These are phyloP conservation scores for Austroboletus novae-zelandiae DNA, from an alignment of 1,284 basidiomycete species.

Conservation along the genomic window DNA sequence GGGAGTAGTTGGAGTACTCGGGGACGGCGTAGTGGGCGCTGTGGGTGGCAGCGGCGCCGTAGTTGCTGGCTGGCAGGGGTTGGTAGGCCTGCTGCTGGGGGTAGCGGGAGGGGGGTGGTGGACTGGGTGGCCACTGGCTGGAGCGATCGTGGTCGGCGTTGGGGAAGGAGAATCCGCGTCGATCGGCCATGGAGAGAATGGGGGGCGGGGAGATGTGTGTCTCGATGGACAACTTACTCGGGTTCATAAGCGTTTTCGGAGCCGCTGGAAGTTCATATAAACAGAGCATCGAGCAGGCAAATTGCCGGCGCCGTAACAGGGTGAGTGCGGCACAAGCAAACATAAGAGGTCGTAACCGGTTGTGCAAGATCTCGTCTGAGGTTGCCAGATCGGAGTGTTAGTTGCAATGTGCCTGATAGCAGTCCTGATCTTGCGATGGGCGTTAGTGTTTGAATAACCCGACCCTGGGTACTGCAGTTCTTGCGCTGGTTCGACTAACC, in stretches of 20 bases:
- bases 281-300: constrained; percentile 23
- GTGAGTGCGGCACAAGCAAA: constrained; percentile 31
- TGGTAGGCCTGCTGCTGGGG: constrained; percentile 24
- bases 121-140: constrained; percentile 23
- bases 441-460: constrained; percentile 19
- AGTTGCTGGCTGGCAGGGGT: constrained; percentile 18
- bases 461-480: constrained; percentile 29
- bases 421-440: constrained; percentile 25
- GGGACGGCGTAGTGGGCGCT: constrained; percentile 22
- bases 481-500: constrained; percentile 24
- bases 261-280: constrained; percentile 28
- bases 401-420: constrained; percentile 28
- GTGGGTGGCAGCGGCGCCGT: constrained; percentile 16
- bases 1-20: constrained; percentile 21
- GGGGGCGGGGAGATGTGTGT: not conserved
- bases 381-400: constrained; percentile 28
- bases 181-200: constrained; percentile 24
- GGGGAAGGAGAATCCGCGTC: constrained; percentile 30
- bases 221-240: constrained; percentile 6
- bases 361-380: constrained; percentile 30
- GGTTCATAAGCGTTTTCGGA: constrained; percentile 37
- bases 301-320: constrained; percentile 34
- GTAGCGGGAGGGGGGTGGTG: constrained; percentile 26
- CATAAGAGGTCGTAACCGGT: constrained; percentile 29
- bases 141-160: constrained; percentile 16